These are phyloP conservation scores for Paramecium sonneborni DNA, from an alignment of 73 alveolate genomes.

Conservation along the genomic window DNA sequence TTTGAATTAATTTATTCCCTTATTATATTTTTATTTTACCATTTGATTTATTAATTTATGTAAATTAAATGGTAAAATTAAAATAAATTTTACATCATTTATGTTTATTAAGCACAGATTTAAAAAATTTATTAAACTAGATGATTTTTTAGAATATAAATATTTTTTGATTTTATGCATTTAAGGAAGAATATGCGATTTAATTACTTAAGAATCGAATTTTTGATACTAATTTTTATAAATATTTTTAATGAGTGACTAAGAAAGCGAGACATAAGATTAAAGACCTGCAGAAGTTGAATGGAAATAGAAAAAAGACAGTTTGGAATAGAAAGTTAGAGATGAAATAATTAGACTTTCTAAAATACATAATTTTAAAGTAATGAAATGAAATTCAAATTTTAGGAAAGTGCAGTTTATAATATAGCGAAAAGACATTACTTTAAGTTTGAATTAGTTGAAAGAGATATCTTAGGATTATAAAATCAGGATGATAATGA, in stretches of 20 bases:
- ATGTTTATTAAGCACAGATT: no score
- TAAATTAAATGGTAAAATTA: no score
- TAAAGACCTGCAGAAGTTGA: neutral
- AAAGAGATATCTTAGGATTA: neutral
- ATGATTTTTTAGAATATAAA: no score
- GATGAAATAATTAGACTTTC: neutral
- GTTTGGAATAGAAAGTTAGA: neutral
- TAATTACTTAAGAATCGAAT: neutral
- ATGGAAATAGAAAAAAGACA: slow-evolving; percentile 2
- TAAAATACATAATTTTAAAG: neutral
- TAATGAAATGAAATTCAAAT: neutral
- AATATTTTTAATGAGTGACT: slow-evolving; percentile 21
- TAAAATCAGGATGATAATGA: neutral
- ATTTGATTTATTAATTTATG: no score
- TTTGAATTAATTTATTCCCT: no score
- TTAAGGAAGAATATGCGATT: neutral
- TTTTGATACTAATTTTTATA: neutral
- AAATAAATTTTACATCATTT: no score
- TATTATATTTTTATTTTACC: no score
- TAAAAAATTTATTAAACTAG: no score
- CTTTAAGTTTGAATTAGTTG: neutral
- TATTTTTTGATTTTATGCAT: no score
- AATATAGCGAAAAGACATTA: neutral
- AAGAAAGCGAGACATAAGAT: neutral
- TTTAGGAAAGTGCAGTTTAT: slow-evolving; percentile 12